These are phyloP conservation scores for Aspergillus ruber DNA, from an alignment of 2,329 filamentous ascomycete genomes.

Conservation along the genomic window DNA sequence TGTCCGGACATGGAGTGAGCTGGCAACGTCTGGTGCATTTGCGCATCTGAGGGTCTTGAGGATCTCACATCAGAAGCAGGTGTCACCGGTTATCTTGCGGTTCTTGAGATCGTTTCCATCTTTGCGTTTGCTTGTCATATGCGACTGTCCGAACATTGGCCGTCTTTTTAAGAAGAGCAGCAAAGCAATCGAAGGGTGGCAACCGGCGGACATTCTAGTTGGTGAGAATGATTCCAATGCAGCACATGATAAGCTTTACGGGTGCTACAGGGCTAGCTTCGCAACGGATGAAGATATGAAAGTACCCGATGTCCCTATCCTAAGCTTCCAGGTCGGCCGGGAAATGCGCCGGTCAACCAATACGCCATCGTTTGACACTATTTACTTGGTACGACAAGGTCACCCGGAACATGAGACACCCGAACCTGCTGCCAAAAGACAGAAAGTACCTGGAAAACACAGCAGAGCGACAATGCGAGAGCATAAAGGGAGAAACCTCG, in stretches of 20 bases:
- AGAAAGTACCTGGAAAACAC: not conserved
- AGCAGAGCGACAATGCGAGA: conserved; percentile 18
- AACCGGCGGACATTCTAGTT: conserved; percentile 1
- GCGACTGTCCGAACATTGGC: conserved; percentile 25
- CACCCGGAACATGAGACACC: not conserved
- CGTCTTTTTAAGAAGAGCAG: conserved; percentile 11
- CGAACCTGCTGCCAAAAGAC: conserved; percentile 6
- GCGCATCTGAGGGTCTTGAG: conserved; percentile 32
- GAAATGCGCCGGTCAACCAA: not conserved
- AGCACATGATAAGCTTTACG: conserved; percentile 9
- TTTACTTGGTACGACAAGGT: conserved; percentile 8
- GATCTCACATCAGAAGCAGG: conserved; percentile 25
- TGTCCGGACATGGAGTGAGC: conserved; percentile 37
- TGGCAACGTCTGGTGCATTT: conserved; percentile 27
- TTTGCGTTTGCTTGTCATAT: conserved; percentile 29
- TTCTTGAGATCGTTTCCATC: conserved; percentile 31
- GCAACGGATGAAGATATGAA: not conserved
- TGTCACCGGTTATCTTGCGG: conserved; percentile 26
- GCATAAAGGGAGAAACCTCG: conserved; percentile 19
- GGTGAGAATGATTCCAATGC: not conserved
- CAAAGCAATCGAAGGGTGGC: conserved; percentile 25
- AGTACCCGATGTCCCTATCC: conserved; percentile 11
- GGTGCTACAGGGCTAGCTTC: conserved; percentile 10
- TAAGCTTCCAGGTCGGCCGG: conserved; percentile 20
- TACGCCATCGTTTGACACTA: not conserved